These are phyloP conservation scores for Schwanniomyces etchellsii DNA, from an alignment of 1,139 yeast genomes.

Conservation along the genomic window DNA sequence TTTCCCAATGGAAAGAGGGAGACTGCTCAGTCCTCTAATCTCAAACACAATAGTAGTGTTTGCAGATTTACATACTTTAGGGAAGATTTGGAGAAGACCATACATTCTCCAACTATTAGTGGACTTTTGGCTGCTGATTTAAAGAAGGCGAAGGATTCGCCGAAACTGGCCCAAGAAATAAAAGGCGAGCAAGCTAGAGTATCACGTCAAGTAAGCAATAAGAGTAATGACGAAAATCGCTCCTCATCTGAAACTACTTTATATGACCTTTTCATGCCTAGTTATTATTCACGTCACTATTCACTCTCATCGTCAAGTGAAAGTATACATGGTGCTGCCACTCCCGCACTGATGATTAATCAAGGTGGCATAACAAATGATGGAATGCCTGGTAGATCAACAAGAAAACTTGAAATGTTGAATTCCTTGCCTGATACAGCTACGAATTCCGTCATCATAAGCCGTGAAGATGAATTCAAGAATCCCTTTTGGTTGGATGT, in stretches of 20 bases:
- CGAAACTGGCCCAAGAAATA: not conserved
- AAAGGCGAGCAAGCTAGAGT: not conserved
- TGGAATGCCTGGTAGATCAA: too few species aligned
- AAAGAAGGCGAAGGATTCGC: conserved; percentile 5
- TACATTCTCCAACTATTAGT: conserved; percentile 84
- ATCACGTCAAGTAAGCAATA: conserved; percentile 6
- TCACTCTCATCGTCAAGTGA: conserved; percentile 7
- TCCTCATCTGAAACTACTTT: conserved; percentile 7
- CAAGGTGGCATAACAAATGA: not conserved
- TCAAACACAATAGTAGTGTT: conserved; percentile 9
- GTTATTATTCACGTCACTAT: conserved; percentile 10
- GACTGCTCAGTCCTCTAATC: conserved; percentile 1
- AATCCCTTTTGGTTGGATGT: conserved; percentile 90
- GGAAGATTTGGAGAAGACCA: conserved; percentile 81
- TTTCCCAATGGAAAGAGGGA: conserved; percentile 10
- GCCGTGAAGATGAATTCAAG: conserved; percentile 4
- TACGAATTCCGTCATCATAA: conserved; percentile 9
- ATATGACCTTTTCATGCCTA: conserved; percentile 28
- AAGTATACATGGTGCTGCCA: conserved; percentile 3
- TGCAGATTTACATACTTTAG: conserved; percentile 84
- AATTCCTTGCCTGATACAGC: conserved; percentile 11
- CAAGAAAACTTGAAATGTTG: not conserved
- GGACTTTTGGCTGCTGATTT: conserved; percentile 48
- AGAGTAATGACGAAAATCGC: not conserved
- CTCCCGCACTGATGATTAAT: not conserved